These are phyloP conservation scores for Solanum hybrid DNA, from an alignment of 305 asterid species.

Conservation along the genomic window DNA sequence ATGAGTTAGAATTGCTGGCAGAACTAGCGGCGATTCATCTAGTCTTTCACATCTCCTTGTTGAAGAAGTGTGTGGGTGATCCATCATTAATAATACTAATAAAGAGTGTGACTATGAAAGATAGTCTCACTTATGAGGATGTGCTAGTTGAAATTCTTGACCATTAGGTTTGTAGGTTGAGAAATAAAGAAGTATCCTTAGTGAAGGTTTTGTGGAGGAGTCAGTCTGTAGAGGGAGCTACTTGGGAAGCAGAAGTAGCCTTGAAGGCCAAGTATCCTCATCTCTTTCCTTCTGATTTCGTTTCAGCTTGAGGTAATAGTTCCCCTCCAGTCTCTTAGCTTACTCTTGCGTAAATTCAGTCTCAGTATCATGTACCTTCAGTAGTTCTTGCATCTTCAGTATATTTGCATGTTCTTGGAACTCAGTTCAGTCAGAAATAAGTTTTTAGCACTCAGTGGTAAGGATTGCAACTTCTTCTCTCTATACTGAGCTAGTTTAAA, in stretches of 20 bases:
- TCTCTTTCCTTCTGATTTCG: background rate
- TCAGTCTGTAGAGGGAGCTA: background rate
- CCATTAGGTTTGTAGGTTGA: background rate
- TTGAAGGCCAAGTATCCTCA: background rate
- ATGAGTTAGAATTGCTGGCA: background rate
- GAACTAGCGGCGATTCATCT: background rate
- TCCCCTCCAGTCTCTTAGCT: background rate
- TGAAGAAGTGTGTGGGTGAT: background rate
- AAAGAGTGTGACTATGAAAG: background rate
- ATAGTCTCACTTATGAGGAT: background rate
- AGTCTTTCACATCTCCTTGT: background rate
- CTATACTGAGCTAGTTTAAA: background rate
- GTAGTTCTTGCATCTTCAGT: too few relatives aligned
- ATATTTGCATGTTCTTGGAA: background rate
- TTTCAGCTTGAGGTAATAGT: background rate
- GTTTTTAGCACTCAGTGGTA: background rate
- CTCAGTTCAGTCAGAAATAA: background rate
- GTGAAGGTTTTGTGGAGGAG: background rate
- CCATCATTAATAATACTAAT: too few relatives aligned
- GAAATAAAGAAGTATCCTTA: background rate
- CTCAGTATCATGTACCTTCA: background rate
- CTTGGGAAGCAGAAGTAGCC: background rate
- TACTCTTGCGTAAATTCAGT: background rate
- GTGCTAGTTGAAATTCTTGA: background rate
- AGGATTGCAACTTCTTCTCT: background rate